Conservation (phyloP, 2,329 filamentous ascomycete species). For the Talaromyces amestolkiae region DNA sequence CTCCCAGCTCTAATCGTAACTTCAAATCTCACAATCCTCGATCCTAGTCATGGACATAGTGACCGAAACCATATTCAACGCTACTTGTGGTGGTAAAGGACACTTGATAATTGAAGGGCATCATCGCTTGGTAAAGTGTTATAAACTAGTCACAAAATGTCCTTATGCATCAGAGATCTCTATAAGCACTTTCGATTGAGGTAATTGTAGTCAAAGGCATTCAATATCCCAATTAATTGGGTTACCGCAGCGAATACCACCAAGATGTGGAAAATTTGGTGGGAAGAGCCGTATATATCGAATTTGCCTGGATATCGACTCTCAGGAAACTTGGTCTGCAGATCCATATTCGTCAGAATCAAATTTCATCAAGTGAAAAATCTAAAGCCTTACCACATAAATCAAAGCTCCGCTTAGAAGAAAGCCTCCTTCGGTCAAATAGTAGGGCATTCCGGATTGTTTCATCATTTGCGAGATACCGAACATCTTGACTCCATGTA, state of each 20-base stretch:
- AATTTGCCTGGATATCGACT: constrained; percentile 32
- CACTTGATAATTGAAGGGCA: no score
- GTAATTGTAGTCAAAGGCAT: no score
- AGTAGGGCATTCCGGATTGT: constrained; percentile 33
- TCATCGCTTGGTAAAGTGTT: no score
- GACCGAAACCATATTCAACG: no score
- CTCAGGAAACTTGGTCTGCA: constrained; percentile 24
- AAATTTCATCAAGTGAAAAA: not conserved
- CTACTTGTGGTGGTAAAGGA: no score
- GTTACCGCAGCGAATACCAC: not conserved
- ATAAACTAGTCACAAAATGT: no score
- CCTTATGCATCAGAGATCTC: no score
- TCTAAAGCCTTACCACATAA: constrained; percentile 22
- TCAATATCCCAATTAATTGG: no score
- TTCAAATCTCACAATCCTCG: no score
- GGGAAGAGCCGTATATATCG: constrained; percentile 33
- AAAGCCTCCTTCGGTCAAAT: constrained; percentile 33
- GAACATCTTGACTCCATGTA: constrained; percentile 30
- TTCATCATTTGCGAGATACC: constrained; percentile 23
- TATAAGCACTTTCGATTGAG: no score
- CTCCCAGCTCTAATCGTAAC: no score
- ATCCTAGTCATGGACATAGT: no score
- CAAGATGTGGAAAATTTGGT: constrained; percentile 32
- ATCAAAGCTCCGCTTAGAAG: constrained; percentile 32
- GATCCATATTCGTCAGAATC: constrained; percentile 16